Evolutionary conservation across 148 eudicot species (phyloP), one percentile per base, ranked within the genome.

Genomic region (Bassia scoparia): DNA sequence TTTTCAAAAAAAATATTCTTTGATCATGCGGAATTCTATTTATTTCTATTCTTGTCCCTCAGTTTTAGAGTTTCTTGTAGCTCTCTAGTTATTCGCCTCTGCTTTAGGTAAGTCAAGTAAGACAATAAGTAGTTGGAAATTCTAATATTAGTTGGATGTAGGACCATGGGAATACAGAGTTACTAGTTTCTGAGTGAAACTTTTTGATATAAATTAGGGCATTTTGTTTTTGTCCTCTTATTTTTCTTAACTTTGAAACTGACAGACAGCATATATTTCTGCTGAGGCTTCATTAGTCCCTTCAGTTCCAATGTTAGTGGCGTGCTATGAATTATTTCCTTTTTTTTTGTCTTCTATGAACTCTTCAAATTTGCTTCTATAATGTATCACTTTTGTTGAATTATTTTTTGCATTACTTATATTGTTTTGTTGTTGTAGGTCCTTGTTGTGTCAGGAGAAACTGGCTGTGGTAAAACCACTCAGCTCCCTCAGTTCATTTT

Each of bases 381-480:
- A 4, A 37, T 4, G 30, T 15, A 23, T 29, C 35, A 61, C 11
- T 73, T 12, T 55, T n/a, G 27, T 61, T 75, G 29, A 76, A 26
- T 52, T 77, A 1, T 64, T 68, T n/a, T 55, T 17, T 64, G 52
- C 34, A 33, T 53, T 70, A 27, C 46, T 31, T 44, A 29, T 41
- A 35, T 61, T 26, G 52, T 50, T 60, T 61, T 79, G 69, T 50
- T 27, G 50, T 74, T 78, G 74, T 69, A 94, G 98, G 97, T 94
- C 23, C 84, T 94, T 77, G 97, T 94, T 63, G 93, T 94, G 64
- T 94, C 98, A n/a, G 98, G 98, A 79, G 98, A 94, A 87, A 94
- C 98, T 35, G 98, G 98, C 35, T 94, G 98, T 84, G 98, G 98
- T 61, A 94, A 94, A 84, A 94, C 98, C 50, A 94, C 98, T 48